These are phyloP conservation scores for Omphalotus olearius DNA, from an alignment of 1,284 basidiomycete species.

Conservation along the genomic window DNA sequence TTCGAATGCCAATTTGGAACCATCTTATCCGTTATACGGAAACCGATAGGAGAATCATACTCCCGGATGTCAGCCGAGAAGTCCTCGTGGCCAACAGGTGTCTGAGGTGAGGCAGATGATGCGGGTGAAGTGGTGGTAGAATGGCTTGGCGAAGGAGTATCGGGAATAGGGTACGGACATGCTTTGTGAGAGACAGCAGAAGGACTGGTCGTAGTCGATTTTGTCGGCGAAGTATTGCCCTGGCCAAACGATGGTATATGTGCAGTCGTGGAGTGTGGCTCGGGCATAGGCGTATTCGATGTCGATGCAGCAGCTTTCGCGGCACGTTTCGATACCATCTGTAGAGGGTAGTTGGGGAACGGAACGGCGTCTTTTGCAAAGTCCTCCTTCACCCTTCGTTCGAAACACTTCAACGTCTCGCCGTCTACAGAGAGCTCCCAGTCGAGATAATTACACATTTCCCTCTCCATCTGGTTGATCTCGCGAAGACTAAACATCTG, in stretches of 20 bases:
- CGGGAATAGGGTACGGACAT: conserved; percentile 31
- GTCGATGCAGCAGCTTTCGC: conserved; percentile 37
- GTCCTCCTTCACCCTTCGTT: conserved; percentile 56
- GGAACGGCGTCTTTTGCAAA: conserved; percentile 46
- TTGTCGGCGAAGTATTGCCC: conserved; percentile 23
- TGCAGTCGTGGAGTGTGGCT: conserved; percentile 44
- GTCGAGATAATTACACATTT: conserved; percentile 90
- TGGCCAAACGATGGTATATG: conserved; percentile 48
- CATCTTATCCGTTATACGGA: conserved; percentile 24
- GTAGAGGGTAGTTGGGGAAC: conserved; percentile 56
- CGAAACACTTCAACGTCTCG: conserved; percentile 60
- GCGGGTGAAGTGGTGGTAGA: conserved; percentile 49
- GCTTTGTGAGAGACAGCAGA: conserved; percentile 23
- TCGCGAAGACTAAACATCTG: conserved; percentile 87
- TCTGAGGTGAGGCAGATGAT: conserved; percentile 51
- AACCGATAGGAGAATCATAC: conserved; percentile 31
- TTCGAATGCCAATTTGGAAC: conserved; percentile 3
- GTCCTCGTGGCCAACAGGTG: conserved; percentile 45
- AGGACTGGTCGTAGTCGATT: conserved; percentile 14
- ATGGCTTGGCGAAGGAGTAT: conserved; percentile 44
- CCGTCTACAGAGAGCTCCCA: conserved; percentile 85
- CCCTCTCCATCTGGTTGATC: conserved; percentile 95
- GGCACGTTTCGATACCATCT: conserved; percentile 50
- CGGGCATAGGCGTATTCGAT: conserved; percentile 44
- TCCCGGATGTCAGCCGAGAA: conserved; percentile 41